Conservation (phyloP, 108 stramenopile species). For the Pseudonitzschia multiseries region DNA sequence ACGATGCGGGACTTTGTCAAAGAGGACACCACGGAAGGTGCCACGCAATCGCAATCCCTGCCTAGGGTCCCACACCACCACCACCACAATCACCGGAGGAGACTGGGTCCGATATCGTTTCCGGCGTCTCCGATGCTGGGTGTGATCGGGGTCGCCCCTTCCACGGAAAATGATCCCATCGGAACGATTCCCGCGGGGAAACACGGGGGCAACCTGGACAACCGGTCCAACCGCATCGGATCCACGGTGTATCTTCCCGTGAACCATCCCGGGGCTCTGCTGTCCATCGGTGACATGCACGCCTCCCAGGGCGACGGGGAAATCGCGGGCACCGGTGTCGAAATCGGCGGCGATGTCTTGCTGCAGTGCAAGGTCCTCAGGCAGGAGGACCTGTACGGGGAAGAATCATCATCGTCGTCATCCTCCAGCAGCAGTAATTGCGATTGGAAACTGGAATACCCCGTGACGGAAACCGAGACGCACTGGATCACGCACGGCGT, state of each 20-base stretch:
- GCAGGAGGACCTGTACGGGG: conserved; percentile 15
- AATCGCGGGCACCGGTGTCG: conserved; percentile 49
- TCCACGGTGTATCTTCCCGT: conserved; percentile 74
- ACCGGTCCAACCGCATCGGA: conserved; percentile 60
- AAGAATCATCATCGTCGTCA: not conserved
- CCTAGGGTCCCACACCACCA: conserved; percentile 12
- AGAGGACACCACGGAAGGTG: conserved; percentile 14
- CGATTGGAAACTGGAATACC: conserved; percentile 14
- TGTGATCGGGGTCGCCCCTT: conserved; percentile 37
- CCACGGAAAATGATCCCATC: conserved; percentile 34
- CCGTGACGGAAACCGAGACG: conserved; percentile 33
- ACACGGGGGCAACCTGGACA: conserved; percentile 77
- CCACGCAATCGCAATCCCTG: not conserved
- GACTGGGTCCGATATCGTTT: conserved; percentile 37
- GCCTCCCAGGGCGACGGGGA: conserved; percentile 74
- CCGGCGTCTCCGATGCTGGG: conserved; percentile 40
- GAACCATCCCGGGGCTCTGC: conserved; percentile 57
- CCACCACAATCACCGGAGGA: conserved; percentile 18
- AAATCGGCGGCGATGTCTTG: conserved; percentile 23
- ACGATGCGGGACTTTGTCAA: conserved; percentile 35
- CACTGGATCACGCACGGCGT: conserved; percentile 38
- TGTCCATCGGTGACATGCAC: conserved; percentile 80
- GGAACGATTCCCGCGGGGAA: conserved; percentile 46
- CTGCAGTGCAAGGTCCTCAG: conserved; percentile 21
- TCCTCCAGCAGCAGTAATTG: not conserved